Base-by-base conservation (phyloP, 768 basidiomycete species). In the Mycena vulgaris region DNA sequence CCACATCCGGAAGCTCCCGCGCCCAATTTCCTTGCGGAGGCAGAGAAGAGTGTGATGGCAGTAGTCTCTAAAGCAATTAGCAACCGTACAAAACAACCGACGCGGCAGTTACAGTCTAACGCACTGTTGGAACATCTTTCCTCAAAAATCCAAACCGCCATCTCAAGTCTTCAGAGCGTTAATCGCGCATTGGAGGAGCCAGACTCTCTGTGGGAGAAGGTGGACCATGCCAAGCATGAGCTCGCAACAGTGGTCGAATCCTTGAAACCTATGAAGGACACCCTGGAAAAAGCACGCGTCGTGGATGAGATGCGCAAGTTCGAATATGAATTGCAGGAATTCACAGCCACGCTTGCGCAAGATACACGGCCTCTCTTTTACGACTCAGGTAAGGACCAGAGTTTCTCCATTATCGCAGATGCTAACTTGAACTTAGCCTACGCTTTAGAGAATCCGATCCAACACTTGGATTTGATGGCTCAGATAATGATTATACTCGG, bases 401-500 rank as follows among this genome's bases (percentile, higher is more conserved):
- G 3, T 37, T 48, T 35, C 27, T 37, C 17, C 27, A 21, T 48
- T 31, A 39, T 61, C 31, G 11, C 19, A 28, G 19, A 19, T 16
- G 11, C 51, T 52, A n/a, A 52, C 51, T 16, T 63, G 19, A 30
- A 25, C 49, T 35, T 31, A 66, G 65, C 48, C 23, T 59, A 65
- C 25, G 42, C 57, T 0, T 25, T 59, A 31, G 35, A 51, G 0
- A 59, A 58, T 35, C 66, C 66, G 5, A 35, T 67, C n/a, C 4
- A 33, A 23, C 13, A 60, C 21, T 9, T 67, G 7, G 63, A 58
- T 45, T 17, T 35, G 1, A 57, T 64, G 25, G 63, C 62, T 8
- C 68, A 69, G 23, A 33, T 64, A 10, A 40, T 69, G 56, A 60
- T 64, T 39, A 11, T 69, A 10, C 49, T 69, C 21, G 68, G 61